phyloP scores from a whole-genome alignment of 2,329 filamentous ascomycete species.

The Hymenoscyphus albidus region DNA sequence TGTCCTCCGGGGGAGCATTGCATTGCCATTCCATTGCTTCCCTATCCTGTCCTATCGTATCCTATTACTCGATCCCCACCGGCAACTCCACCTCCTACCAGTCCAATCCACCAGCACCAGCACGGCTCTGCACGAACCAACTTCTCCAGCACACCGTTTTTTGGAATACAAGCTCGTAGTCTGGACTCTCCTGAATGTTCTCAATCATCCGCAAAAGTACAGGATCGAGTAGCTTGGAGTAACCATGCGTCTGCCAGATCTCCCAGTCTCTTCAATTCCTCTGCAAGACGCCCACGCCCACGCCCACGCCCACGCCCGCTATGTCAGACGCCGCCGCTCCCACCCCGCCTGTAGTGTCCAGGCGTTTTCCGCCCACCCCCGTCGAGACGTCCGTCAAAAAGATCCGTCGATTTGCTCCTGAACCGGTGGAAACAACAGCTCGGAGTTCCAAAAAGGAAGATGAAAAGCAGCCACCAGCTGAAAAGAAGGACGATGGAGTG shows the following conservation, averaged over 20 bases:
- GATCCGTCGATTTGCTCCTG: constrained; percentile 38
- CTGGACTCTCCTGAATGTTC: constrained; percentile 16
- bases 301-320: not conserved
- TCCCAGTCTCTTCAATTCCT: constrained; percentile 13
- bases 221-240: constrained; percentile 14
- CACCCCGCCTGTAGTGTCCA: constrained; percentile 23
- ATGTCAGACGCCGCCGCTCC: constrained; percentile 31
- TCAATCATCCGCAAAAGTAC: constrained; percentile 19
- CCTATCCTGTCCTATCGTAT: too few relatives aligned
- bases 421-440: constrained; percentile 43
- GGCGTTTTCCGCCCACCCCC: constrained; percentile 35
- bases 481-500: constrained; percentile 24
- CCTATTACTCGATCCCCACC: too few relatives aligned
- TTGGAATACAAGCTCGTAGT: constrained; percentile 21
- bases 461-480: constrained; percentile 13
- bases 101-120: not conserved
- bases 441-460: constrained; percentile 37
- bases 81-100: not conserved
- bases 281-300: not conserved
- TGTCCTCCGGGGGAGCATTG: too few relatives aligned
- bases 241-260: not conserved
- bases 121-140: not conserved
- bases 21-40: too few relatives aligned
- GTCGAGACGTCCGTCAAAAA: constrained; percentile 36
- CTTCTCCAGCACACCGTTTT: constrained; percentile 14